Evolutionary conservation across 805 yeast genomes (phyloP), one percentile per base, ranked within the genome.

Genomic region (Cyberlindnera veronae): DNA sequence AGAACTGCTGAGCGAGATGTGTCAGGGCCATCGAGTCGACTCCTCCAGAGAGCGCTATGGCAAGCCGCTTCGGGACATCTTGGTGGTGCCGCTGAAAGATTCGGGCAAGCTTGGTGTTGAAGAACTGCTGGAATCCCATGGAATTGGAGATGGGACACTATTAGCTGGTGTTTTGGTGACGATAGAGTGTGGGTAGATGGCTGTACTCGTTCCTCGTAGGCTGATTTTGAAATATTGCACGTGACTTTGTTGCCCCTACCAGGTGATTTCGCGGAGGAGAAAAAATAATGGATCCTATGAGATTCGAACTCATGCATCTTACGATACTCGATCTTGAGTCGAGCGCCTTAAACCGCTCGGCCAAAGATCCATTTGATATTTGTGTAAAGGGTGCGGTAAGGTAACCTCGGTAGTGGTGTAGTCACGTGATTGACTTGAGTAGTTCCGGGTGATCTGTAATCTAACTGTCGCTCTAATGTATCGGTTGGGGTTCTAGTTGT

Each of bases 1-100:
- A 60, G 49, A 64, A 72, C 19, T 62, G 57, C 1, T 64, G 45
- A 5, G 81, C 57, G 15, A 83, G 62, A 47, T 71, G 71, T 0
- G 84, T 68, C 32, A 85, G 57, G 12, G 84, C 79, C 78, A 84
- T 79, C 1, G 93, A 84, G 55, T 85, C 95, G 0, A 81, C 88
- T 1, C 95, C 95, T 1, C 95, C 95, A 13, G 88, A 79, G 1
- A 85, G 70, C 0, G 89, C 88, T 14, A 85, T 58, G 5, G 68
- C 76, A 0, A 77, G 41, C 22, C 45, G 55, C 6, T 38, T 29
- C 4, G 72, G 73, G 2, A 41, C 20, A 2, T 29, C 33, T 9
- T 34, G 29, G 20, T 27, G 22, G 17, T 39, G 42, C n/a, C 41
- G 38, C 8, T 36, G 29, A 31, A 42, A 42, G 11, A 42, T 36